phyloP scores from a whole-genome alignment of 768 basidiomycete species.

The Strobilomyces echinocephalus region DNA sequence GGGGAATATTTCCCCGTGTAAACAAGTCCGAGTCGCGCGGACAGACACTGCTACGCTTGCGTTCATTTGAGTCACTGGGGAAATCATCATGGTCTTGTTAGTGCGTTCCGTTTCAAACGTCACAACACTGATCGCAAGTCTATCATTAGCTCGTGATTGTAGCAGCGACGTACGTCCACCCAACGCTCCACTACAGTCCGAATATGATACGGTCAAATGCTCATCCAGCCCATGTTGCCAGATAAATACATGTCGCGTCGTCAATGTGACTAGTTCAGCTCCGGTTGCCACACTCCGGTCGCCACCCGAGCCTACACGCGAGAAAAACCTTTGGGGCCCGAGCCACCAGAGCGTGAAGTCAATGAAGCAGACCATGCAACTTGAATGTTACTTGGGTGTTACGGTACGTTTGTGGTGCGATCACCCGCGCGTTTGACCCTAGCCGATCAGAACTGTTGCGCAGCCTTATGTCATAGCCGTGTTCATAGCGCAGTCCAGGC shows the following conservation, averaged over 20 bases:
- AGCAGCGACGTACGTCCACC: not conserved
- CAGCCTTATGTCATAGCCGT: no score
- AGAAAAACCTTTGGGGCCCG: not conserved
- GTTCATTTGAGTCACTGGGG: no score
- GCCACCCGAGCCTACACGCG: not conserved
- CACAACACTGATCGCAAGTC: not conserved
- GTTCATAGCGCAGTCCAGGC: not conserved
- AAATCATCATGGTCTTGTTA: no score
- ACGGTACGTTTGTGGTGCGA: constrained; percentile 13
- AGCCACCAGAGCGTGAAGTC: not conserved
- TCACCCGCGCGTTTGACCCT: not conserved
- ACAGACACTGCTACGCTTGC: not conserved
- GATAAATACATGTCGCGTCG: no score
- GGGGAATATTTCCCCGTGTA: constrained; percentile 21
- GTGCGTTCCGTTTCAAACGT: not conserved
- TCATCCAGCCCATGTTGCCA: not conserved
- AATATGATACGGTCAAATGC: not conserved
- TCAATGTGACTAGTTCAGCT: not conserved
- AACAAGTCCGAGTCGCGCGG: constrained; percentile 18
- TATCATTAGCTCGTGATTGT: not conserved
- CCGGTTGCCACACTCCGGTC: not conserved
- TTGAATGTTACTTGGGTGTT: not conserved
- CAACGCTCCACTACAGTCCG: not conserved
- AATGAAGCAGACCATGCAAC: not conserved
- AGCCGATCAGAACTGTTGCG: not conserved